Conservation (phyloP, 306 rosid species). For the Cicer yamashitae region DNA sequence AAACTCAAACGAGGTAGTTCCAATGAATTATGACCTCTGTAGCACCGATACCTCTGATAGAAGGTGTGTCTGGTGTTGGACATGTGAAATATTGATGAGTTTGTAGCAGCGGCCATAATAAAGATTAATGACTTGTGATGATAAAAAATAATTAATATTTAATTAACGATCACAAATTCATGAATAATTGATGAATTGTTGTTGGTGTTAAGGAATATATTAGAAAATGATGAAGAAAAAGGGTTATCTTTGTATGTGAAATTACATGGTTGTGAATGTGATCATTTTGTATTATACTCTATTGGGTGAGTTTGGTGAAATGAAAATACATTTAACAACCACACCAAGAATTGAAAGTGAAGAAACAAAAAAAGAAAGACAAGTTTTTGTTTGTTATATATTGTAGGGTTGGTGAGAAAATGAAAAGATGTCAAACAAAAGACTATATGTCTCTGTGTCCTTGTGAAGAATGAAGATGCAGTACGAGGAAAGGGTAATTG, state of each 20-base stretch:
- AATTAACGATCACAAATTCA: conserved; percentile 3
- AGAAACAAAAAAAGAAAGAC: not conserved
- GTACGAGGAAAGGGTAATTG: not conserved
- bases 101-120: conserved; percentile 52
- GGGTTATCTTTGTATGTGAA: conserved; percentile 14
- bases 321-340: conserved; percentile 25
- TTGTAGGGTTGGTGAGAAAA: conserved; percentile 46
- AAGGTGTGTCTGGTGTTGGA: too few relatives aligned
- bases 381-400: not conserved
- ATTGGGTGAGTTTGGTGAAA: conserved; percentile 38
- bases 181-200: not conserved
- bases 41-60: too few relatives aligned
- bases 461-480: not conserved
- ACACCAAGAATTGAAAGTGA: conserved; percentile 33
- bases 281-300: not conserved
- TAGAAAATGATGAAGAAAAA: conserved; percentile 10
- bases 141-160: not conserved
- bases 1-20: conserved; percentile 45
- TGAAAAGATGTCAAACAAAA: not conserved
- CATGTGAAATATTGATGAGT: conserved; percentile 28
- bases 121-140: not conserved
- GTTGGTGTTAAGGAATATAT: not conserved
- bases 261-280: conserved; percentile 9
- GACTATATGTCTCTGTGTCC: not conserved
- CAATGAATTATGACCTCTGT: not conserved